Evolutionary conservation across 169 alveolate species (phyloP), one percentile per base, ranked within the genome.

Genomic region (Theileria annulata): DNA sequence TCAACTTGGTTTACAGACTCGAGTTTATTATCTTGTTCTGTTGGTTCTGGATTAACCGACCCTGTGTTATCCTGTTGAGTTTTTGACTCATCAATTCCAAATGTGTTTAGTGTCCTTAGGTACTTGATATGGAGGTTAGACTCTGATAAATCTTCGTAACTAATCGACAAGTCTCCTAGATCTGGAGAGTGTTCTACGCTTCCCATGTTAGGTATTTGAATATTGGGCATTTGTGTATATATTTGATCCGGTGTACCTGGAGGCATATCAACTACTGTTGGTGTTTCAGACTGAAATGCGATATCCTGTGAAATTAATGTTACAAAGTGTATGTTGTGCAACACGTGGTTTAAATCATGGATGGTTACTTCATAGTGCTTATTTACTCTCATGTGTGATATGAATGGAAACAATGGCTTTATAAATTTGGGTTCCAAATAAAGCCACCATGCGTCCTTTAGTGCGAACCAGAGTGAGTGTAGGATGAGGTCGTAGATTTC

Each of bases 361-460:
- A 51, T 59, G 3, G 62, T 31, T 0, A 27, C 54, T 27, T 70
- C 33, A 8, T 51, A 37, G 28, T 51, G 72, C 51, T 23, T 9
- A 23, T 59, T 25, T 8, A 56, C 67, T 23, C 35, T 35, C 58
- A 71, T 42, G 21, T 56, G 78, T 23, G 31, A 37, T 42, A 75
- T 15, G 59, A 81, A 81, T 4, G 88, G 88, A 13, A 81, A 58
- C 75, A 33, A 27, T n/a, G 30, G n/a, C 35, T 54, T 62, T 54
- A 80, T 31, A 71, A 68, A 47, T 9, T 56, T 77, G 2, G 37
- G n/a, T 42, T 80, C 71, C 54, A 72, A 13, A 33, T 68, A 48
- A 17, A 81, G 73, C 88, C 88, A 81, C 88, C 88, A 81, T 13
- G 85, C 85, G 31, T 81, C 82, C 64, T 77, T 35, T 3, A 74